These are phyloP conservation scores for Monosporozyma unispora DNA, from an alignment of 805 yeast genomes.

Conservation along the genomic window DNA sequence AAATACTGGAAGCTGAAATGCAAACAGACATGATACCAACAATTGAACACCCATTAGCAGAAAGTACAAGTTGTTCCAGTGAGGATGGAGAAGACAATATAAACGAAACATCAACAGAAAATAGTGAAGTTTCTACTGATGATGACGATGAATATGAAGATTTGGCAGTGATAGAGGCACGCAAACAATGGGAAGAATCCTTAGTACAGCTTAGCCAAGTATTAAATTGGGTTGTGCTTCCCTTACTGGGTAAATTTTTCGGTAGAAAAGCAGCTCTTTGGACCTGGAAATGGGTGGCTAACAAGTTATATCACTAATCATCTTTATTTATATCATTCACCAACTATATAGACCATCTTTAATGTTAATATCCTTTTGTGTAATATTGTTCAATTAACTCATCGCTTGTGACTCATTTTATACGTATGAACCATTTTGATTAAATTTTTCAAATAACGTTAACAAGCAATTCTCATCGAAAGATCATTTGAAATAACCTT, in stretches of 20 bases:
- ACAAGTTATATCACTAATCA: constrained; percentile 7
- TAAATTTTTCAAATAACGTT: background rate
- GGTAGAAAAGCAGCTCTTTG: constrained; percentile 51
- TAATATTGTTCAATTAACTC: background rate
- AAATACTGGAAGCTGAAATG: background rate
- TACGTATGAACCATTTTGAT: background rate
- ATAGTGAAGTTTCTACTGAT: constrained; percentile 1
- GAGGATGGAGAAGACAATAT: background rate
- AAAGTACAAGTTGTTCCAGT: background rate
- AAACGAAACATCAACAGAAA: background rate
- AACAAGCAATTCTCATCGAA: too few species aligned
- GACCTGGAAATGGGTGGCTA: constrained; percentile 24
- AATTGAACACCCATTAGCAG: background rate
- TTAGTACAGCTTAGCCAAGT: constrained; percentile 50
- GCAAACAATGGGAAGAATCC: constrained; percentile 68
- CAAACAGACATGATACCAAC: background rate
- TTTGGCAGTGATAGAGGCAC: constrained; percentile 37
- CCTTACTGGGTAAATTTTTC: constrained; percentile 55
- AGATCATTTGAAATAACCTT: too few species aligned
- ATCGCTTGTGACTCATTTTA: background rate
- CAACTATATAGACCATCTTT: background rate
- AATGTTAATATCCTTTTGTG: background rate
- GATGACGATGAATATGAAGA: constrained; percentile 7
- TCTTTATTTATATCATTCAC: too few species aligned
- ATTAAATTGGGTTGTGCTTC: constrained; percentile 51